These are phyloP conservation scores for Diplosphaera chodatii DNA, from an alignment of 139 green algal species.

Conservation along the genomic window DNA sequence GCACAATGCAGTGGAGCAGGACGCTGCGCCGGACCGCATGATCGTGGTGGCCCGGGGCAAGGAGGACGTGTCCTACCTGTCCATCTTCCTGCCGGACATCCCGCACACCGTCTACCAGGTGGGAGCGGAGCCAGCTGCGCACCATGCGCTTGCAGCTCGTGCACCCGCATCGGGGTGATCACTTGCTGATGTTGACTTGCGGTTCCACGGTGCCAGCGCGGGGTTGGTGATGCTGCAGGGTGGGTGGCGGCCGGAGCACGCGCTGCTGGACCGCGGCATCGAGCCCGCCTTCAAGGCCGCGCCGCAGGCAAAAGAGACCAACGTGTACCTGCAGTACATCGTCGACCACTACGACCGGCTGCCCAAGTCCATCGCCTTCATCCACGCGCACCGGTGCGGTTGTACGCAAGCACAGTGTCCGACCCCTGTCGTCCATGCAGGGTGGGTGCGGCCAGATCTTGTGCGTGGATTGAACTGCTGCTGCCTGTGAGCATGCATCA, in stretches of 20 bases:
- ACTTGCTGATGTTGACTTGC: too few species aligned
- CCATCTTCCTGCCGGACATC: constrained; percentile 9
- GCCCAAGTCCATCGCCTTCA: constrained; percentile 18
- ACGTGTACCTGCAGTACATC: constrained; percentile 23
- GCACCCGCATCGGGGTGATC: too few species aligned
- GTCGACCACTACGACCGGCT: constrained; percentile 19
- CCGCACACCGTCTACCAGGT: constrained; percentile 13
- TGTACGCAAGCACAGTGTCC: too few species aligned
- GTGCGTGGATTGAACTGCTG: too few species aligned
- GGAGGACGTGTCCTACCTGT: constrained; percentile 11
- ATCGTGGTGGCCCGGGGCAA: neutral
- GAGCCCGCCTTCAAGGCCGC: neutral
- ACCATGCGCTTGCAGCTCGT: too few species aligned
- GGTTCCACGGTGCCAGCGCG: too few species aligned
- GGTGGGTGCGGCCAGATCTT: too few species aligned
- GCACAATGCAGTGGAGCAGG: neutral
- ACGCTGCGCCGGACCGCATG: neutral
- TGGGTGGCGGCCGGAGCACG: neutral
- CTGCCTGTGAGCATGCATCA: too few species aligned
- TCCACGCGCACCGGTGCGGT: constrained; percentile 15
- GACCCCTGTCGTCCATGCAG: too few species aligned
- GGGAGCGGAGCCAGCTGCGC: too few species aligned
- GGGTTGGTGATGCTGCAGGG: neutral
- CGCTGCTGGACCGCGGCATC: neutral
- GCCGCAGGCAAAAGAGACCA: constrained; percentile 7